phyloP scores from a whole-genome alignment of 768 basidiomycete genomes.

The Dentipellis sp. region DNA sequence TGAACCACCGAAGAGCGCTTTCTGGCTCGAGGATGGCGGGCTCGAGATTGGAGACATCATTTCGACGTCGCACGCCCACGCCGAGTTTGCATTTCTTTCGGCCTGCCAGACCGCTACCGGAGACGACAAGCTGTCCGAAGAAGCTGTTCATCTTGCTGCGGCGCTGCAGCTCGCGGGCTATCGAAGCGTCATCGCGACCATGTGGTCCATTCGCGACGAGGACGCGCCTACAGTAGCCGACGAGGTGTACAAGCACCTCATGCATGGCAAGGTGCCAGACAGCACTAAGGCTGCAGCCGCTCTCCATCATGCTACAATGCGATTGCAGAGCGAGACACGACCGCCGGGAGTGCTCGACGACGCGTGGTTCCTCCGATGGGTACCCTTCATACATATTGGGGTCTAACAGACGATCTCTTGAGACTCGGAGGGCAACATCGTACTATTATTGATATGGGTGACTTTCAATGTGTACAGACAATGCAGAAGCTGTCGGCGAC shows the following conservation, averaged over 20 bases:
- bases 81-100: not conserved
- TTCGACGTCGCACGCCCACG: not conserved
- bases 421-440: no score
- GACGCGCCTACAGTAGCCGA: not conserved
- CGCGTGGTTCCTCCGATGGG: not conserved
- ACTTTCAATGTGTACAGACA: no score
- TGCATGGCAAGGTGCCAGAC: not conserved
- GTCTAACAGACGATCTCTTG: no score
- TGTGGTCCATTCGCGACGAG: not conserved
- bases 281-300: not conserved
- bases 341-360: not conserved
- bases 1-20: not conserved
- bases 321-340: not conserved
- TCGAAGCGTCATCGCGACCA: not conserved
- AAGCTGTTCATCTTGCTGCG: not conserved
- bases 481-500: no score
- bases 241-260: not conserved
- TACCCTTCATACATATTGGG: not conserved
- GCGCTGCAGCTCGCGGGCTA: not conserved
- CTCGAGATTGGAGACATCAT: not conserved
- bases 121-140: not conserved
- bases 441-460: no score
- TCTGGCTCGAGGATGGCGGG: not conserved
- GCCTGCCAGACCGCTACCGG: not conserved
- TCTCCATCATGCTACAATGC: not conserved